Evolutionary conservation across 2,329 filamentous ascomycete species (phyloP), one percentile per base, ranked within the genome.

Genomic region (Epichloe hybrida): DNA sequence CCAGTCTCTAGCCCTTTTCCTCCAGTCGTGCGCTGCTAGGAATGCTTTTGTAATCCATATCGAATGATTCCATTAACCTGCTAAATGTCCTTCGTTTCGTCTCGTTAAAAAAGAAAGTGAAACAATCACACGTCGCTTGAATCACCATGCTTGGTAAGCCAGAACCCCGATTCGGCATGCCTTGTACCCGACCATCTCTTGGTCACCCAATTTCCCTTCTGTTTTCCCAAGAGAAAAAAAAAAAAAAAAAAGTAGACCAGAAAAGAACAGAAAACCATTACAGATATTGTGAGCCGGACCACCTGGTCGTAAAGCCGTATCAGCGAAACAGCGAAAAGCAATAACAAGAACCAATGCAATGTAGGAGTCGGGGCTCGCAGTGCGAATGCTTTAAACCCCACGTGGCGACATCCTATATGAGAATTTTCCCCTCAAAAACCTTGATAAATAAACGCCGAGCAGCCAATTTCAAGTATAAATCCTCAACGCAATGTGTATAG

Each of bases 231-330:
- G 4, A 15, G 43, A 47, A 27, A 21, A 21, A 21, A 13, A 21
- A 9, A n/a, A 1, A 9, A 21, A 38, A 40, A 11, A 38, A 46
- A 9, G 39, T 34, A 31, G 17, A 31, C 36, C 12, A 21, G 7
- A 15, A 47, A 47, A 31, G 17, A 31, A 36, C 13, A 34, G 12
- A 15, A 47, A 43, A 27, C 3, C 21, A n/a, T 13, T n/a, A 23
- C n/a, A 34, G 36, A 20, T 15, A 20, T 36, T 45, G 36, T 36
- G 12, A 36, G 56, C 56, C 60, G 54, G 57, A 54, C 54, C 50
- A 53, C 49, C 52, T 53, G 49, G 51, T 54, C 53, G 47, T 54
- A 53, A 58, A 49, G 44, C 56, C 55, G 50, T 59, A 21, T 48
- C 34, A 47, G 44, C 27, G 23, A 41, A 43, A 20, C n/a, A 46